These are phyloP conservation scores for Penicillium sp. DNA, from an alignment of 2,329 filamentous ascomycete genomes.

Conservation along the genomic window DNA sequence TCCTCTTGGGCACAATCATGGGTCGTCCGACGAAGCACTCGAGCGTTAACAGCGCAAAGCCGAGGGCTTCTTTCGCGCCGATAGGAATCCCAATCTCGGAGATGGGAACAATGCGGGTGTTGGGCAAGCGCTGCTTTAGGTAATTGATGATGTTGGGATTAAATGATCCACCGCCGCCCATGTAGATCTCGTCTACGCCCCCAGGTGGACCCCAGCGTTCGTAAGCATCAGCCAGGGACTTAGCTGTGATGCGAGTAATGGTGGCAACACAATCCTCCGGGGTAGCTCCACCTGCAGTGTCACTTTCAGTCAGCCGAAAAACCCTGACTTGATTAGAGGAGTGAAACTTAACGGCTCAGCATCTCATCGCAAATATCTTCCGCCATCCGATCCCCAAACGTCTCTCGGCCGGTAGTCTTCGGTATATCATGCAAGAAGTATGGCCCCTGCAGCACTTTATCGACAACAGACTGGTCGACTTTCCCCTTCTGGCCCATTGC, in stretches of 20 bases:
- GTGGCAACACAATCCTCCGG: slow-evolving; percentile 56
- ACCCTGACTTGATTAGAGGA: background rate
- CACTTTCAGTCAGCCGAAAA: background rate
- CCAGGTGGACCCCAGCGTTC: slow-evolving; percentile 46
- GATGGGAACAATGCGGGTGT: slow-evolving; percentile 42
- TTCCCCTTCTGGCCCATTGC: slow-evolving; percentile 46
- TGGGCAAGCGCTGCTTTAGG: slow-evolving; percentile 42
- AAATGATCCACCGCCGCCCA: slow-evolving; percentile 59
- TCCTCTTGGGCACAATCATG: background rate
- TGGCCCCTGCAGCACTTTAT: slow-evolving; percentile 47
- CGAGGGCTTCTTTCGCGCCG: background rate
- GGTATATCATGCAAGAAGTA: slow-evolving; percentile 53
- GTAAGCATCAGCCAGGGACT: slow-evolving; percentile 52
- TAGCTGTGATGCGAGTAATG: slow-evolving; percentile 56
- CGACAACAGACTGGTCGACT: slow-evolving; percentile 49
- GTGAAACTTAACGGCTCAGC: background rate
- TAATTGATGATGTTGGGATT: slow-evolving; percentile 56
- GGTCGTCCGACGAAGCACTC: background rate
- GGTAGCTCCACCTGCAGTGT: slow-evolving; percentile 34
- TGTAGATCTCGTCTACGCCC: slow-evolving; percentile 53
- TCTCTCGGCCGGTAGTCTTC: slow-evolving; percentile 56
- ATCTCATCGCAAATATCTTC: slow-evolving; percentile 20
- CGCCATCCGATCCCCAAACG: slow-evolving; percentile 54
- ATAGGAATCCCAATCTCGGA: slow-evolving; percentile 1
- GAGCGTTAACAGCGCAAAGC: background rate